These are phyloP conservation scores for Pseudogymnoascus sp. DNA, from an alignment of 2,329 filamentous ascomycete species.

Conservation along the genomic window DNA sequence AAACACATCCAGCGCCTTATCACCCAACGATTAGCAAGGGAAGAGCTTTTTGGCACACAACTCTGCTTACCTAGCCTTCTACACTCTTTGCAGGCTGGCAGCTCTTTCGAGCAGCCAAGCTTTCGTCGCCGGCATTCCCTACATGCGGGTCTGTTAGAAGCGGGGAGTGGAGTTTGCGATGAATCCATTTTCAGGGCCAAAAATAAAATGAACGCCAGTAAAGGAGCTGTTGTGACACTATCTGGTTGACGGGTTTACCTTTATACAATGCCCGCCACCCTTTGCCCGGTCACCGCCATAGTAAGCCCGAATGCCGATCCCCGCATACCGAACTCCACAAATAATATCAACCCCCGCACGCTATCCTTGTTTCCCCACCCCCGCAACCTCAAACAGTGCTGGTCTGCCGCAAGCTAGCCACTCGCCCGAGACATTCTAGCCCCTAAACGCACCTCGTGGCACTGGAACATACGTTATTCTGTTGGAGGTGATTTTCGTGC, in stretches of 20 bases:
- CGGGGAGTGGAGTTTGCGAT: not conserved
- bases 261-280: not conserved
- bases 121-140: constrained; percentile 30
- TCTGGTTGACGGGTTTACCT: not conserved
- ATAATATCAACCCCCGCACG: not conserved
- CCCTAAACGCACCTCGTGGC: not conserved
- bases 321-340: not conserved
- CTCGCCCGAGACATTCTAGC: not conserved
- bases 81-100: constrained; percentile 30
- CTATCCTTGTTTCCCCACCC: not conserved
- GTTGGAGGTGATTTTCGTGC: not conserved
- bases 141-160: constrained; percentile 23
- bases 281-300: not conserved
- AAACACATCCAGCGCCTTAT: constrained; percentile 25
- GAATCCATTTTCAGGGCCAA: not conserved
- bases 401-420: not conserved
- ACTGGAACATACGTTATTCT: not conserved
- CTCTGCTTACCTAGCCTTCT: constrained; percentile 22
- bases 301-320: not conserved
- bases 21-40: not conserved
- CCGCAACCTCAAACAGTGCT: too few relatives aligned
- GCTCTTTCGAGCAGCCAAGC: constrained; percentile 31
- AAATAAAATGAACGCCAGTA: not conserved
- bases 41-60: not conserved
- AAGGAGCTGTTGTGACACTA: not conserved